Evolutionary conservation across 257 asterid species (phyloP).

Genomic region (Gentiana straminea): DNA sequence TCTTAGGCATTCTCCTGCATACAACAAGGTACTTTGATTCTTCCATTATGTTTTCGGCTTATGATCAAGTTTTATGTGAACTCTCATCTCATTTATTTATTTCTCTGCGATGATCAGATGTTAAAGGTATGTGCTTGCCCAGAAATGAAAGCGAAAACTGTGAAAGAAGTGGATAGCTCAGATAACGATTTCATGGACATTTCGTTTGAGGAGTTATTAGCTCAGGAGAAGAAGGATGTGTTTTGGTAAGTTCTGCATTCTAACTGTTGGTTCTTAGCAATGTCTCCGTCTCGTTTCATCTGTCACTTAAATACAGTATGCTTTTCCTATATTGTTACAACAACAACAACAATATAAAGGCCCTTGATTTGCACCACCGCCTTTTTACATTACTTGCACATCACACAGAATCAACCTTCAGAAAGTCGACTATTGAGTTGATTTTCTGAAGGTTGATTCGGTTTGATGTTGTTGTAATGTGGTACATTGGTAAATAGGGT

Average conservation of each 20-base stretch:
- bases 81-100: slow-evolving; percentile 1
- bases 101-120: slow-evolving; percentile 32
- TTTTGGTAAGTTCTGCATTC: slow-evolving; percentile 45
- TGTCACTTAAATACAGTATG: too few relatives aligned
- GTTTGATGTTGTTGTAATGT: too few relatives aligned
- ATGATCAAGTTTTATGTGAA: slow-evolving; percentile 1
- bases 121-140: slow-evolving; percentile 49
- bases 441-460: too few relatives aligned
- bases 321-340: too few relatives aligned
- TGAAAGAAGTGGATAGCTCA: slow-evolving; percentile 24
- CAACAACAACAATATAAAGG: too few relatives aligned
- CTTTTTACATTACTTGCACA: too few relatives aligned
- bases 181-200: slow-evolving; percentile 44
- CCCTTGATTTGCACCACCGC: too few relatives aligned
- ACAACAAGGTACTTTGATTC: slow-evolving; percentile 46
- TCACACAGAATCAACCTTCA: too few relatives aligned
- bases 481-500: too few relatives aligned
- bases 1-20: slow-evolving; percentile 67
- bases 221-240: slow-evolving; percentile 65
- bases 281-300: too few relatives aligned
- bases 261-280: not conserved
- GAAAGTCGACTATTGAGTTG: too few relatives aligned
- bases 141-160: slow-evolving; percentile 42
- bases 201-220: slow-evolving; percentile 76
- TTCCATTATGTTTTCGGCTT: not conserved